Percentiles rank a stretch among this genome's conserved stretches.
These are phyloP conservation scores for Lathyrus sativus DNA, from an alignment of 306 rosid genomes.

Conservation along the genomic window DNA sequence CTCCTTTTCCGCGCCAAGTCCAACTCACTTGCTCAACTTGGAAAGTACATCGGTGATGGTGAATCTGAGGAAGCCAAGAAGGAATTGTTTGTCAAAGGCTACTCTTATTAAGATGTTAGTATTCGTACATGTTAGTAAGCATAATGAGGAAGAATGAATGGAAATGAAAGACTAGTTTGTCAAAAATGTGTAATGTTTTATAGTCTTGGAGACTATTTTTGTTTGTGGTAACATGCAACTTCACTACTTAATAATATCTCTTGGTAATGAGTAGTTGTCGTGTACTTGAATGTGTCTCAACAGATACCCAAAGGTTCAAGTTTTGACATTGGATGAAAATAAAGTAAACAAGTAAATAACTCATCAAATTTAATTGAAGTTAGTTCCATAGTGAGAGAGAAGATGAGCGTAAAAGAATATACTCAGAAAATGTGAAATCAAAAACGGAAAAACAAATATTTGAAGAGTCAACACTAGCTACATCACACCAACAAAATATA, in stretches of 20 bases:
- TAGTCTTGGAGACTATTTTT: slow-evolving; percentile 64
- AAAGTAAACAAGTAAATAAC: too few relatives aligned
- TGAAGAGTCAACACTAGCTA: too few relatives aligned
- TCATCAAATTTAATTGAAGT: too few relatives aligned
- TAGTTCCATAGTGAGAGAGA: too few relatives aligned
- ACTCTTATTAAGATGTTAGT: slow-evolving; percentile 60
- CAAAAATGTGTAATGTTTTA: slow-evolving; percentile 41
- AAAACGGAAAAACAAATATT: too few relatives aligned
- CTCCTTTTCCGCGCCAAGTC: slow-evolving; percentile 80
- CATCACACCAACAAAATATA: too few relatives aligned
- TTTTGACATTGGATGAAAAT: neutral
- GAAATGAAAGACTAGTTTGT: slow-evolving; percentile 41
- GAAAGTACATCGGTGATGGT: slow-evolving; percentile 92
- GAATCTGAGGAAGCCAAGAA: slow-evolving; percentile 88
- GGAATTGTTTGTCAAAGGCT: slow-evolving; percentile 81
- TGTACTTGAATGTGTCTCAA: slow-evolving; percentile 7
- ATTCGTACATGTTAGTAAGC: slow-evolving; percentile 30
- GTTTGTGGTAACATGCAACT: slow-evolving; percentile 41
- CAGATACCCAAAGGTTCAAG: neutral
- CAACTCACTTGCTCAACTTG: slow-evolving; percentile 92
- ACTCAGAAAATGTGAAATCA: too few relatives aligned
- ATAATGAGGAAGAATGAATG: slow-evolving; percentile 25
- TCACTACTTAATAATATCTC: slow-evolving; percentile 30
- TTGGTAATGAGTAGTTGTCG: slow-evolving; percentile 2
- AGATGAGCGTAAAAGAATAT: too few relatives aligned